phyloP scores from a whole-genome alignment of 1,284 basidiomycete genomes.

The Malassezia furfur region DNA sequence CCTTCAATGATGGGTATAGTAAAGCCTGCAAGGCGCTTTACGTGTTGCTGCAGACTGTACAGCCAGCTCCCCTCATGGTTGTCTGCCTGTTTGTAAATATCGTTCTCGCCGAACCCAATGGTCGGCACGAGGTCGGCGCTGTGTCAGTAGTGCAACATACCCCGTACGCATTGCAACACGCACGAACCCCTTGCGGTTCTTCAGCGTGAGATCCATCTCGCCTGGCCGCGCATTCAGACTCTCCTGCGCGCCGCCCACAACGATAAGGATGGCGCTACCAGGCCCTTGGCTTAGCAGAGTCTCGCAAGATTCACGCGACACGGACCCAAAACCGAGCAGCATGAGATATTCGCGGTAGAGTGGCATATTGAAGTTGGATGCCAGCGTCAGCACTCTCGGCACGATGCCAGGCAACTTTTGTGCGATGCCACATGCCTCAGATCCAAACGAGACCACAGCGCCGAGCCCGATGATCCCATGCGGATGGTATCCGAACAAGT shows the following conservation, averaged over 20 bases:
- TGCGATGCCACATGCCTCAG: conserved; percentile 91
- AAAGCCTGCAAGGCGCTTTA: conserved; percentile 67
- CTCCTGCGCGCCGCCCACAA: conserved; percentile 92
- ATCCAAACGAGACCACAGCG: conserved; percentile 83
- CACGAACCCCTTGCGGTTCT: conserved; percentile 72
- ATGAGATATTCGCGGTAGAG: conserved; percentile 80
- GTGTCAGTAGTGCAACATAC: conserved; percentile 49
- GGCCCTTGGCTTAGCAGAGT: conserved; percentile 61
- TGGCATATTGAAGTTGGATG: conserved; percentile 76
- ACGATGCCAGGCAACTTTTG: conserved; percentile 77
- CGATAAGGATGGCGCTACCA: conserved; percentile 72
- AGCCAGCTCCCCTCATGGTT: conserved; percentile 86
- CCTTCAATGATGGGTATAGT: conserved; percentile 93
- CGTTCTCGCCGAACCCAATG: conserved; percentile 83
- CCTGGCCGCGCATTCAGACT: conserved; percentile 85
- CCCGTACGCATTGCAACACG: conserved; percentile 91
- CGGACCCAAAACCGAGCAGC: conserved; percentile 72
- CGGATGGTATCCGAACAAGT: conserved; percentile 64
- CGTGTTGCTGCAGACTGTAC: conserved; percentile 51
- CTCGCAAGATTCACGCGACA: conserved; percentile 78
- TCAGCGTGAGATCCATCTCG: conserved; percentile 81
- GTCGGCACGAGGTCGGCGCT: conserved; percentile 37
- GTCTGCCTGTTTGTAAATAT: conserved; percentile 93
- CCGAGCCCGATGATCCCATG: conserved; percentile 54
- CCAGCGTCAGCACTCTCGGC: conserved; percentile 83